Conservation (phyloP, 768 basidiomycete genomes). For the Rhodotorula graminis region DNA sequence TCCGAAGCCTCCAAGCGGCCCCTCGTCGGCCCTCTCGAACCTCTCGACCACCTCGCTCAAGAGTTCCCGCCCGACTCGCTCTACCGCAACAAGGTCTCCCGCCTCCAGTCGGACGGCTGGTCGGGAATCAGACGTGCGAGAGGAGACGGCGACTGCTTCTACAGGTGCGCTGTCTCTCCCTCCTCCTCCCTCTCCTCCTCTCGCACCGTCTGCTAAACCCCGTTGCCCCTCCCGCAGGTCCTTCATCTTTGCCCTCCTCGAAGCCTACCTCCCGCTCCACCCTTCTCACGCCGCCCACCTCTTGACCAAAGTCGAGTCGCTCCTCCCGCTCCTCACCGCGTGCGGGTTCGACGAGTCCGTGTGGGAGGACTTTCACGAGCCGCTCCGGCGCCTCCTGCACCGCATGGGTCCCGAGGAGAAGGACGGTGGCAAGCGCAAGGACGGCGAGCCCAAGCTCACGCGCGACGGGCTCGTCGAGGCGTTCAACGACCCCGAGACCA, state of each 20-base stretch:
- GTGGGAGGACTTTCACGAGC: conserved; percentile 61
- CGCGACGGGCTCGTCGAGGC: conserved; percentile 51
- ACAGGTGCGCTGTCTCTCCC: conserved; percentile 54
- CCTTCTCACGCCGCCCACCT: conserved; percentile 42
- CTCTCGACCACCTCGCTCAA: conserved; percentile 42
- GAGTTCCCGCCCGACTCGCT: conserved; percentile 42
- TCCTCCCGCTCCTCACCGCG: conserved; percentile 45
- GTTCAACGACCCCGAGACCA: conserved; percentile 55
- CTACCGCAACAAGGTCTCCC: conserved; percentile 72
- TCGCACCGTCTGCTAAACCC: conserved; percentile 2
- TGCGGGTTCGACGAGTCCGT: conserved; percentile 29
- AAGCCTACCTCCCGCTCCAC: conserved; percentile 56
- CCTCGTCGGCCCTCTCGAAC: conserved; percentile 47
- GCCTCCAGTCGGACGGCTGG: conserved; percentile 62
- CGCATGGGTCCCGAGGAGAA: conserved; percentile 48
- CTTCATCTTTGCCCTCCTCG: conserved; percentile 73
- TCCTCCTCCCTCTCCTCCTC: no score
- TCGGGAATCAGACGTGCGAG: conserved; percentile 63
- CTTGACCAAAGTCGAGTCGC: conserved; percentile 55
- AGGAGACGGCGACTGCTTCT: conserved; percentile 81
- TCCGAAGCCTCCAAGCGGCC: conserved; percentile 37
- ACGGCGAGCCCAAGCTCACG: conserved; percentile 43
- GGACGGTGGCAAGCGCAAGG: conserved; percentile 14
- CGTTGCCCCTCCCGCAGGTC: conserved; percentile 51
- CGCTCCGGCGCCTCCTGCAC: conserved; percentile 56